A percentile compares a stretch with the other conserved stretches of the same genome.
Evolutionary conservation across 2,329 filamentous ascomycete species (phyloP).

Genomic region (Hymenoscyphus scutula): DNA sequence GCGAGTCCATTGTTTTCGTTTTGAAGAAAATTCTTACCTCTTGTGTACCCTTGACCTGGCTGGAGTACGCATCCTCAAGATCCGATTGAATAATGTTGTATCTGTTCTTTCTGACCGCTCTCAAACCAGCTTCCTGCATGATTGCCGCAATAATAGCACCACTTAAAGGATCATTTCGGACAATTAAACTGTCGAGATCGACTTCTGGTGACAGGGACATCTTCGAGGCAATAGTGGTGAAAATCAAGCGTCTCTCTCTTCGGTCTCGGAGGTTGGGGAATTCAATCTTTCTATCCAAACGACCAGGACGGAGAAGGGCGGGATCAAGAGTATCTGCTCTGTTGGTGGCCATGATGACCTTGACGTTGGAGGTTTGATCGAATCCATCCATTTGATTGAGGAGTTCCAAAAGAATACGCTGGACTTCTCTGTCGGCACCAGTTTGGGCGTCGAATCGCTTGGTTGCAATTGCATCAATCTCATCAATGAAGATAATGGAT

Average conservation of each 20-base stretch:
- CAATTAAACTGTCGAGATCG: constrained; percentile 92
- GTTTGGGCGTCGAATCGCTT: constrained; percentile 99
- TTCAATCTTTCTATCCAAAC: constrained; percentile 97
- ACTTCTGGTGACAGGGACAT: constrained; percentile 98
- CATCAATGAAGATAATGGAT: constrained; percentile 99
- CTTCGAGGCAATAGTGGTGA: constrained; percentile 92
- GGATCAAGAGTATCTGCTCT: constrained; percentile 96
- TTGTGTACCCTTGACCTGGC: constrained; percentile 84
- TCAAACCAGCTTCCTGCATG: constrained; percentile 96
- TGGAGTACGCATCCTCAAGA: constrained; percentile 94
- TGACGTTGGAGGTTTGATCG: constrained; percentile 98
- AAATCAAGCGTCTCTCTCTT: constrained; percentile 92
- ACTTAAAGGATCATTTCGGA: constrained; percentile 91
- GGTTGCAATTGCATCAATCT: constrained; percentile 97
- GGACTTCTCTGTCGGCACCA: constrained; percentile 94
- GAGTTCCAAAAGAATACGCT: constrained; percentile 94
- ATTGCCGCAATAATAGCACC: constrained; percentile 97
- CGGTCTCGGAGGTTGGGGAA: constrained; percentile 94
- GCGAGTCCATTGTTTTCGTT: background rate
- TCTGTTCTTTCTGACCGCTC: constrained; percentile 93
- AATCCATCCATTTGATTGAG: constrained; percentile 99
- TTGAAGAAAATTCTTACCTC: constrained; percentile 51
- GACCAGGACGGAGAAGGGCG: constrained; percentile 87
- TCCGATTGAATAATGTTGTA: constrained; percentile 99
- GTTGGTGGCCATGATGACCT: constrained; percentile 99